A percentile compares a stretch with the other conserved stretches of the same genome.
phyloP scores from a whole-genome alignment of 2,329 filamentous ascomycete species.

The Colletotrichum tropicale region DNA sequence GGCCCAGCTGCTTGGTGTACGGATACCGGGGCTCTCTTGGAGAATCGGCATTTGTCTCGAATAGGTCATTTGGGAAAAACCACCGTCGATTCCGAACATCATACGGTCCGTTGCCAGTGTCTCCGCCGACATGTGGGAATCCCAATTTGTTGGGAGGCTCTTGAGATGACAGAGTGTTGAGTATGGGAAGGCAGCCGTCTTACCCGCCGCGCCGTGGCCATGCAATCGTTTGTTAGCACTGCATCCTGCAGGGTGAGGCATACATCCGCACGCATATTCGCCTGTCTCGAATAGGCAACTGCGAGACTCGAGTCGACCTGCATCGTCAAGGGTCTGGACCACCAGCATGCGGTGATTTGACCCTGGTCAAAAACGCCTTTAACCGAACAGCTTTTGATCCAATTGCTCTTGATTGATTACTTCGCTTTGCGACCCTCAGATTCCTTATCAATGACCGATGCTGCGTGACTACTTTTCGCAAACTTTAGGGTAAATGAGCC shows the following conservation, averaged over 20 bases:
- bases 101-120: background rate
- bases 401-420: background rate
- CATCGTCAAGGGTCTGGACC: background rate
- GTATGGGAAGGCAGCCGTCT: background rate
- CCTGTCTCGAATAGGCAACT: background rate
- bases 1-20: background rate
- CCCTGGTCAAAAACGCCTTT: background rate
- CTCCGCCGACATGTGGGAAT: conserved; percentile 5
- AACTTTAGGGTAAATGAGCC: background rate
- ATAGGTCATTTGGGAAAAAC: background rate
- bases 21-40: background rate
- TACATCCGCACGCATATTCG: background rate
- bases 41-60: background rate
- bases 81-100: conserved; percentile 6
- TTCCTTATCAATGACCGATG: background rate
- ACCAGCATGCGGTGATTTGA: background rate
- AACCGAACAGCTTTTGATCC: background rate
- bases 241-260: conserved; percentile 1
- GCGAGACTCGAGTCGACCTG: background rate
- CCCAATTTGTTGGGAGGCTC: conserved; percentile 7
- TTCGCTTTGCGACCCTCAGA: background rate
- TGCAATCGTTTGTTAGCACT: background rate
- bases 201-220: background rate
- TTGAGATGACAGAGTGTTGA: conserved; percentile 13
- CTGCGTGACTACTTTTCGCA: background rate